These are phyloP conservation scores for Candida caryicola DNA, from an alignment of 805 yeast genomes.

Conservation along the genomic window DNA sequence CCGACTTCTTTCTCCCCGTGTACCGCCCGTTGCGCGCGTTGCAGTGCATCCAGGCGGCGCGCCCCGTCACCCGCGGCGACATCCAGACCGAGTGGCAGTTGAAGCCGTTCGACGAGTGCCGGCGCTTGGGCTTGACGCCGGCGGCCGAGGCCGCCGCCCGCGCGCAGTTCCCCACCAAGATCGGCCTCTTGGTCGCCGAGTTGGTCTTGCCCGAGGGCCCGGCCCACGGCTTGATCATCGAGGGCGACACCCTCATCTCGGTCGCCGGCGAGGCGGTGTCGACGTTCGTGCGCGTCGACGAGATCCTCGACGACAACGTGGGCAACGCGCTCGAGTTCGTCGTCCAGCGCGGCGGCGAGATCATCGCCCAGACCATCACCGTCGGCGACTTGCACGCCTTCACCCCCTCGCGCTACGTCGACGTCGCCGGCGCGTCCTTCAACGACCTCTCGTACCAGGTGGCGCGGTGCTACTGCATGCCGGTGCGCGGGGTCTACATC, in stretches of 20 bases:
- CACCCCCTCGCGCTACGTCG: constrained; percentile 78
- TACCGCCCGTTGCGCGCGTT: constrained; percentile 81
- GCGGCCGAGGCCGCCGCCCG: constrained; percentile 74
- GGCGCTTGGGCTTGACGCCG: constrained; percentile 75
- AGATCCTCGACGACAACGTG: constrained; percentile 69
- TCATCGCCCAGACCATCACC: constrained; percentile 45
- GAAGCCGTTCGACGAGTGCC: constrained; percentile 87
- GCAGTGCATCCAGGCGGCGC: constrained; percentile 57
- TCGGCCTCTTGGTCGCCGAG: constrained; percentile 82
- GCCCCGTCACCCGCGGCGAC: constrained; percentile 80
- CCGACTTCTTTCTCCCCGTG: constrained; percentile 88
- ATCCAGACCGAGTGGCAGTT: constrained; percentile 87
- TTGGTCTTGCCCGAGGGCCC: constrained; percentile 84
- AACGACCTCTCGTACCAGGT: constrained; percentile 84
- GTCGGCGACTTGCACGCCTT: constrained; percentile 79
- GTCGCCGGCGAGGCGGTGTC: constrained; percentile 64
- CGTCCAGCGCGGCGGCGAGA: constrained; percentile 70
- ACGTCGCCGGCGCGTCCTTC: constrained; percentile 83
- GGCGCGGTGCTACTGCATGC: constrained; percentile 80
- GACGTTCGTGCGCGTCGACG: constrained; percentile 78
- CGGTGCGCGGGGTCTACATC: constrained; percentile 80
- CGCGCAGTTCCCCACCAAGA: constrained; percentile 62
- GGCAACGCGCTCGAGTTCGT: constrained; percentile 47
- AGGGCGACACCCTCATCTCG: constrained; percentile 81
- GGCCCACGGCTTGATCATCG: constrained; percentile 66